phyloP scores from a whole-genome alignment of 495 filamentous ascomycete genomes.

The Talaromyces adpressus region DNA sequence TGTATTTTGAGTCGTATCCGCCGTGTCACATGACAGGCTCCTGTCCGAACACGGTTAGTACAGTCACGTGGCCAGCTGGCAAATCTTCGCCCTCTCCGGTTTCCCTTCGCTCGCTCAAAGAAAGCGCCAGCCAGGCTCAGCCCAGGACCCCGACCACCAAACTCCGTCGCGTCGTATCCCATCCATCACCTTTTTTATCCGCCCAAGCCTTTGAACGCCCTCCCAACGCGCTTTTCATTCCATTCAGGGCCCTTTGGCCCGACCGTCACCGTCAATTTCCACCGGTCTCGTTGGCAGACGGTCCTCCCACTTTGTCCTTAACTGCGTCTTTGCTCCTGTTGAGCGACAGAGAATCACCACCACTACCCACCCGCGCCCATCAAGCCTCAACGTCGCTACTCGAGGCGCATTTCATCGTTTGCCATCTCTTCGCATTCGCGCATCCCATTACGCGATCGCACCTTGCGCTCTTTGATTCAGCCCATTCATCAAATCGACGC shows the following conservation, averaged over 20 bases:
- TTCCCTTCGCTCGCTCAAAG: constrained; percentile 12
- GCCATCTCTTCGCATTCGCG: constrained; percentile 14
- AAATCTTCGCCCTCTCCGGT: constrained; percentile 25
- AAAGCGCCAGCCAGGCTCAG: constrained; percentile 29
- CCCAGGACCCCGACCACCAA: constrained; percentile 36
- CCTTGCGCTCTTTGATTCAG: constrained; percentile 5
- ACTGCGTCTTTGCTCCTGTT: constrained; percentile 19
- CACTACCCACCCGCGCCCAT: not conserved
- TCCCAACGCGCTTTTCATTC: constrained; percentile 22
- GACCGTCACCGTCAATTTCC: constrained; percentile 4
- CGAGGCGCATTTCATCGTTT: constrained; percentile 3
- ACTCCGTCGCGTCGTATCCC: constrained; percentile 37
- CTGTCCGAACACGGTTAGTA: not conserved
- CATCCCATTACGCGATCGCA: constrained; percentile 14
- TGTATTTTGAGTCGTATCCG: not conserved
- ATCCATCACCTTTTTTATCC: constrained; percentile 41
- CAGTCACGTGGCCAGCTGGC: constrained; percentile 18
- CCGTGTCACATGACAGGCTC: not conserved
- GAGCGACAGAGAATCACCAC: not conserved
- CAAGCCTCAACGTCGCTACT: not conserved
- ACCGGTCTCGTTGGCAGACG: not conserved
- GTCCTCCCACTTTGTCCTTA: constrained; percentile 13
- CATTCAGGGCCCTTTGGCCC: constrained; percentile 18
- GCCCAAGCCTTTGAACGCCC: constrained; percentile 27
- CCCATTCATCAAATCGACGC: not conserved